phyloP scores from a whole-genome alignment of 2,329 filamentous ascomycete genomes.

The Fusarium circinatum region DNA sequence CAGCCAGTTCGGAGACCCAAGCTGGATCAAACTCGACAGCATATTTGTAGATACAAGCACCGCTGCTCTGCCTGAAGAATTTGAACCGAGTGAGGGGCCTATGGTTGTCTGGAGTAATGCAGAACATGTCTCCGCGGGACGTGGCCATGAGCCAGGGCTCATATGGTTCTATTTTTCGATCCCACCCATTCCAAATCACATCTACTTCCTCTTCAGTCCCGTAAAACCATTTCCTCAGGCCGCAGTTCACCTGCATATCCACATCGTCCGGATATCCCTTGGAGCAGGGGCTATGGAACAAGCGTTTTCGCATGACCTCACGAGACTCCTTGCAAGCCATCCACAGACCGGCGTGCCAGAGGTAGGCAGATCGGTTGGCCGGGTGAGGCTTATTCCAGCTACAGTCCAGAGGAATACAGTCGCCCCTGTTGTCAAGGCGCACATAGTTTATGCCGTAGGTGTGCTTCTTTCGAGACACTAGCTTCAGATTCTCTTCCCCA shows the following conservation, averaged over 20 bases:
- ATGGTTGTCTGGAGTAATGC: not conserved
- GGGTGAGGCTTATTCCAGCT: not conserved
- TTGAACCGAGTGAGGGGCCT: not conserved
- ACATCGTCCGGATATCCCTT: no score
- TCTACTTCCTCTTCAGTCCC: not conserved
- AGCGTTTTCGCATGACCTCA: not conserved
- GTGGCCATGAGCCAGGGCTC: not conserved
- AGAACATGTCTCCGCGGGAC: not conserved
- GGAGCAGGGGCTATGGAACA: not conserved
- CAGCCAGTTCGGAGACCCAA: not conserved
- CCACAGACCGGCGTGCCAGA: not conserved
- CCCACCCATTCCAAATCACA: fast-evolving
- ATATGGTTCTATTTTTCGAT: not conserved
- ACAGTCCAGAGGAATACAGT: not conserved
- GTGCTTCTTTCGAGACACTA: not conserved
- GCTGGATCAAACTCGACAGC: not conserved
- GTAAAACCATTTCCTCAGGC: not conserved
- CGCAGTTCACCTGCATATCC: not conserved
- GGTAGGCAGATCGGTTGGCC: not conserved
- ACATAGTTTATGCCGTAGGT: not conserved
- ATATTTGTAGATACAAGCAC: not conserved
- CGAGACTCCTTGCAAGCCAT: not conserved
- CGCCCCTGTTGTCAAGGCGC: not conserved
- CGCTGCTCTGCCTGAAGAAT: not conserved
- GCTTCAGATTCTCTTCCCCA: not conserved